Evolutionary conservation across 2,329 filamentous ascomycete genomes (phyloP).

Genomic region (Epichloe glyceriae): DNA sequence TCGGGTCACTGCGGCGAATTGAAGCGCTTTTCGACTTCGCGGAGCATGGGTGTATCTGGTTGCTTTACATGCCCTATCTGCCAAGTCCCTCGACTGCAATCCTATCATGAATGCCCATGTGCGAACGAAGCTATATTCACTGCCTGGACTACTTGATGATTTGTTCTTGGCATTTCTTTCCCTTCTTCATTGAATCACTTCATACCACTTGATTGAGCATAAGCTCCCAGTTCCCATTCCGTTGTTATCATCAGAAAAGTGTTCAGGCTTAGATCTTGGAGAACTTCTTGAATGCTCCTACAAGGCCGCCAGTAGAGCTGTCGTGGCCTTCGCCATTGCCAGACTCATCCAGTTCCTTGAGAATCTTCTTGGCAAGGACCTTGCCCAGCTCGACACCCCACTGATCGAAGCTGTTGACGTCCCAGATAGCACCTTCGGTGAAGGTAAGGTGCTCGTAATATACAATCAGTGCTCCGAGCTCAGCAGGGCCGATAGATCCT

Average conservation of each 20-base stretch:
- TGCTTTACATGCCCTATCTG: no score
- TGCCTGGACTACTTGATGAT: neutral
- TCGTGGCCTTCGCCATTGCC: slow-evolving; percentile 67
- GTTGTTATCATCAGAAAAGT: neutral
- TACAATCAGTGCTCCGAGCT: slow-evolving; percentile 87
- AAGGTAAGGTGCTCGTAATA: slow-evolving; percentile 99
- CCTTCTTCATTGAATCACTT: neutral
- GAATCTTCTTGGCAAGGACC: slow-evolving; percentile 85
- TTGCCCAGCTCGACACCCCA: slow-evolving; percentile 99
- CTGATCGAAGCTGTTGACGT: slow-evolving; percentile 99
- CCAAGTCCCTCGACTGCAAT: no score
- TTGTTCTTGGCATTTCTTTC: neutral
- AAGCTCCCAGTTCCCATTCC: neutral
- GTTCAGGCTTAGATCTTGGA: slow-evolving; percentile 30
- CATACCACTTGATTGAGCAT: neutral
- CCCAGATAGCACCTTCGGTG: slow-evolving; percentile 94
- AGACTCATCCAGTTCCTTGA: slow-evolving; percentile 69
- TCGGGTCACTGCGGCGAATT: no score
- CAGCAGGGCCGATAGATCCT: slow-evolving; percentile 83
- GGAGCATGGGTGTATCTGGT: no score
- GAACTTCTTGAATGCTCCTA: slow-evolving; percentile 82
- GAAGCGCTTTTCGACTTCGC: no score
- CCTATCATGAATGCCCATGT: neutral
- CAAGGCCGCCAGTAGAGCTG: slow-evolving; percentile 73
- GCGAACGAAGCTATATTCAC: neutral